These are phyloP conservation scores for Fusarium goolgardi DNA, from an alignment of 2,329 filamentous ascomycete genomes.

Conservation along the genomic window DNA sequence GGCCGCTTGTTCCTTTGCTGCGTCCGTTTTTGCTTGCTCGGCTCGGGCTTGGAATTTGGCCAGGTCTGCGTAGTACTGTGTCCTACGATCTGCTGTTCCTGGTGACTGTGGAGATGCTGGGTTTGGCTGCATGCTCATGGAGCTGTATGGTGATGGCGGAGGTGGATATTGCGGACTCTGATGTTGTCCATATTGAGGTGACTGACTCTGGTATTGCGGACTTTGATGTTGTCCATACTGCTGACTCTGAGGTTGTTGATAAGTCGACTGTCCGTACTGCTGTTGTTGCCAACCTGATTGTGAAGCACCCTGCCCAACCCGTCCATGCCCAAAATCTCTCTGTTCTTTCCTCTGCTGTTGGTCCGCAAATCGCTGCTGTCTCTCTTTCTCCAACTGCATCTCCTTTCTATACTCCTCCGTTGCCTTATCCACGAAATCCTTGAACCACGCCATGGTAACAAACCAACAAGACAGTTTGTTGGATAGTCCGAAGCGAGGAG, in stretches of 20 bases:
- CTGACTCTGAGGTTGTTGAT: neutral
- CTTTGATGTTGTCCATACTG: constrained; percentile 12
- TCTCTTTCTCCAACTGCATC: constrained; percentile 13
- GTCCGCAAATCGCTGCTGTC: constrained; percentile 33
- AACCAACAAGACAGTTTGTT: neutral
- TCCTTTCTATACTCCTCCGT: constrained; percentile 42
- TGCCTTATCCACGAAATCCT: constrained; percentile 41
- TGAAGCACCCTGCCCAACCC: neutral
- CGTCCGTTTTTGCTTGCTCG: neutral
- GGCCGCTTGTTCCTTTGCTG: neutral
- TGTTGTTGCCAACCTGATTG: constrained; percentile 17
- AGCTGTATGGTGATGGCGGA: constrained; percentile 3
- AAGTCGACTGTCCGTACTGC: neutral
- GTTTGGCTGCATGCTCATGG: constrained; percentile 3
- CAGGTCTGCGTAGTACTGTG: neutral
- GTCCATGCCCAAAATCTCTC: constrained; percentile 3
- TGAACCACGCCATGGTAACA: constrained; percentile 40
- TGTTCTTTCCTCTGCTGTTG: constrained; percentile 24
- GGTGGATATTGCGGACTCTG: constrained; percentile 6
- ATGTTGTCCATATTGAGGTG: constrained; percentile 9
- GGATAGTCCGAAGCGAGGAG: neutral
- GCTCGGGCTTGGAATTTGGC: neutral
- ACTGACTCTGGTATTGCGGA: constrained; percentile 12
- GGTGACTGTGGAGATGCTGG: neutral
- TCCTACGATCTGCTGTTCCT: neutral